These are phyloP conservation scores for Tetrahymena elliotti DNA, from an alignment of 73 alveolate species.

Conservation along the genomic window DNA sequence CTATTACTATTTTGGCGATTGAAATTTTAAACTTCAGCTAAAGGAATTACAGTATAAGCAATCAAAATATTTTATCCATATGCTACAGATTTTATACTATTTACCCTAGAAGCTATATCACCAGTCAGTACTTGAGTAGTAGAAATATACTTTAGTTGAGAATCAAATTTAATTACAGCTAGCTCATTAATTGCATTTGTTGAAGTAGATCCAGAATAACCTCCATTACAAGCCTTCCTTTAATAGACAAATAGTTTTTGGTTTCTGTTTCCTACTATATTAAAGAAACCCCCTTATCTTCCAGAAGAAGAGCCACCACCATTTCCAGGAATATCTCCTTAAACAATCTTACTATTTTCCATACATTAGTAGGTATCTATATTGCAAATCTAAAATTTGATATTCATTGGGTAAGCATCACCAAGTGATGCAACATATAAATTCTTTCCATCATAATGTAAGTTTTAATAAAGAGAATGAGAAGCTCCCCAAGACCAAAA, in stretches of 20 bases:
- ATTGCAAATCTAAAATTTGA: not conserved
- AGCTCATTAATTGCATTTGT: not conserved
- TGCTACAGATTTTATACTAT: not conserved
- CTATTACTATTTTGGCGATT: not conserved
- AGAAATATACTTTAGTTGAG: not conserved
- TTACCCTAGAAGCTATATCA: not conserved
- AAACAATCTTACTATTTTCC: not conserved
- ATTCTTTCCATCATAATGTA: not conserved
- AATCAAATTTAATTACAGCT: not conserved
- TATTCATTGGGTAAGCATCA: not conserved
- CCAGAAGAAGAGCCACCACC: not conserved
- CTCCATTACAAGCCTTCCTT: not conserved
- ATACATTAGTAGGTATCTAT: not conserved
- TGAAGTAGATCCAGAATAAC: not conserved
- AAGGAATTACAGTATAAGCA: not conserved
- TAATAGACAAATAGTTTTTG: not conserved
- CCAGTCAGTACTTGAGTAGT: not conserved
- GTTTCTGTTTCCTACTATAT: not conserved
- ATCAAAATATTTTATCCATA: not conserved
- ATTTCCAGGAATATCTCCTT: not conserved
- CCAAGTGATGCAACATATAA: not conserved
- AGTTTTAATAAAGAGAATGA: not conserved
- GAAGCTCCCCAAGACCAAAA: not conserved
- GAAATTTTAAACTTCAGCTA: not conserved
- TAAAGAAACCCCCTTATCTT: not conserved